Evolutionary conservation across 1,284 basidiomycete genomes (phyloP).

Genomic region (Leucoagaricus sp.): DNA sequence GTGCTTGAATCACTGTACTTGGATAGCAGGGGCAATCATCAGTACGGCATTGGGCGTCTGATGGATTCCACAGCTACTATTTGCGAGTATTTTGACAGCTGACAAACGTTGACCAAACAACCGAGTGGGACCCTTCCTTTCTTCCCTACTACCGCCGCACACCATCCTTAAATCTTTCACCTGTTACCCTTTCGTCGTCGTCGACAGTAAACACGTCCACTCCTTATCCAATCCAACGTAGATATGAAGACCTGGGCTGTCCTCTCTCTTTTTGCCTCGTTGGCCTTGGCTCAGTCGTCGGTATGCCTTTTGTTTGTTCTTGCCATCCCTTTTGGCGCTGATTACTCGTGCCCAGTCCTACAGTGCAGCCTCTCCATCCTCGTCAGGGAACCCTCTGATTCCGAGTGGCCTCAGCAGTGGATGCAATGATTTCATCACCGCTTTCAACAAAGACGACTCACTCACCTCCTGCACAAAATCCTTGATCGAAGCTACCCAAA

Average conservation of each 20-base stretch:
- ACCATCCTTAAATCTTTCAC: slow-evolving; percentile 21
- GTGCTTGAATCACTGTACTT: too few species aligned
- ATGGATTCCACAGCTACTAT: slow-evolving; percentile 13
- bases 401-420: slow-evolving; percentile 59
- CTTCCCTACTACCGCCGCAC: slow-evolving; percentile 17
- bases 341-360: slow-evolving; percentile 22
- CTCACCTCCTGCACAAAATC: slow-evolving; percentile 66
- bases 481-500: slow-evolving; percentile 62
- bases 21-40: too few species aligned
- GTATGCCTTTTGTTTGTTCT: slow-evolving; percentile 21
- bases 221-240: slow-evolving; percentile 49
- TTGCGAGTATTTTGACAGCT: slow-evolving; percentile 25
- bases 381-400: slow-evolving; percentile 51
- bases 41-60: background rate
- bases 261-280: slow-evolving; percentile 46
- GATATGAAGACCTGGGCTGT: slow-evolving; percentile 54
- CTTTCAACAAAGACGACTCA: slow-evolving; percentile 61
- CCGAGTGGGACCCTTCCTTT: slow-evolving; percentile 4
- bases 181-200: slow-evolving; percentile 37
- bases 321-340: background rate
- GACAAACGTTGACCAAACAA: slow-evolving; percentile 17
- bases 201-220: slow-evolving; percentile 49
- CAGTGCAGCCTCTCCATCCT: slow-evolving; percentile 20
- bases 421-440: slow-evolving; percentile 64
- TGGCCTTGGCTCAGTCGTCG: slow-evolving; percentile 46